Percentiles rank a stretch among this genome's conserved stretches.
phyloP scores from a whole-genome alignment of 2,329 filamentous ascomycete species.

The Ceratocystis papillata region DNA sequence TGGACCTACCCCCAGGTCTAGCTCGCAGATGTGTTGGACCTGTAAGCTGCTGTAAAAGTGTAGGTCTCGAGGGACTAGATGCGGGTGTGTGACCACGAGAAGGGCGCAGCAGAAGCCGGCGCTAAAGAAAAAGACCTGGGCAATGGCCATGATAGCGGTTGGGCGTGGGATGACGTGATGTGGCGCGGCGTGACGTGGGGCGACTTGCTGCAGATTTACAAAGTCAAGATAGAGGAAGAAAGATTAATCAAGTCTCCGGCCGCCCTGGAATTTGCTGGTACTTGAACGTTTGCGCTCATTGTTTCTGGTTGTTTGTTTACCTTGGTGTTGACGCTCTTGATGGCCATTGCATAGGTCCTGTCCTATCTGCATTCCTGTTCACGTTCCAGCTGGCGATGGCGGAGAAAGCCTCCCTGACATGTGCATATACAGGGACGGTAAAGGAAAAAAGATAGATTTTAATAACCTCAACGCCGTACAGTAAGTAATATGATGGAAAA shows the following conservation, averaged over 20 bases:
- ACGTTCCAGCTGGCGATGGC: background rate
- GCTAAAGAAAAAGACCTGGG: conserved; percentile 5
- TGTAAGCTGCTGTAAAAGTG: conserved; percentile 13
- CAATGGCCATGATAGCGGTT: background rate
- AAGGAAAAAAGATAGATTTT: background rate
- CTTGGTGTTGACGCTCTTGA: background rate
- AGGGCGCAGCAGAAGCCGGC: conserved; percentile 15
- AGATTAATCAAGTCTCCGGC: too few species aligned
- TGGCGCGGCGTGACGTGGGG: background rate
- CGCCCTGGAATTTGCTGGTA: background rate
- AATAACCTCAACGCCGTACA: conserved; percentile 5
- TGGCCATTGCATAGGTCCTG: background rate
- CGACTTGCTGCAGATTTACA: too few species aligned
- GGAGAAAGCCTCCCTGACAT: conserved; percentile 6
- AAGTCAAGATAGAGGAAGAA: too few species aligned
- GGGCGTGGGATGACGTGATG: background rate
- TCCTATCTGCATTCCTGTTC: background rate
- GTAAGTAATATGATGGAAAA: background rate
- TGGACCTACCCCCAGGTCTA: background rate
- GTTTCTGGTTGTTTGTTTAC: too few species aligned
- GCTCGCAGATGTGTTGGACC: background rate
- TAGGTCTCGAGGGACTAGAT: conserved; percentile 8
- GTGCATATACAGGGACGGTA: background rate
- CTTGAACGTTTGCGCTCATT: background rate
- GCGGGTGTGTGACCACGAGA: background rate